phyloP scores from a whole-genome alignment of 148 eudicot genomes.

The Spergularia bocconei region DNA sequence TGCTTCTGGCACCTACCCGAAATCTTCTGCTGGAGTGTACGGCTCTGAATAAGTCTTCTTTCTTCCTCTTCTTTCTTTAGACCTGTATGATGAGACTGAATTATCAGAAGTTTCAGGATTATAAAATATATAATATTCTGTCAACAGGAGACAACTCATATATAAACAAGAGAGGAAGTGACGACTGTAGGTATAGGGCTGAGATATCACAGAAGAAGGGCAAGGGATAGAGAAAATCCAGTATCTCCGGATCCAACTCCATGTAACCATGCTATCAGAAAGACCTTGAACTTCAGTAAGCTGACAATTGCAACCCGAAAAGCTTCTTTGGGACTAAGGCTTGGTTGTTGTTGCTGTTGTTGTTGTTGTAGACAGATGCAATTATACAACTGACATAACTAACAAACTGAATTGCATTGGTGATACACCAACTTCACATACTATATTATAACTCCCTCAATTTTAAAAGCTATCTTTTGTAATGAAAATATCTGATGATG shows the following conservation, averaged over 20 bases:
- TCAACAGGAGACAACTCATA: neutral
- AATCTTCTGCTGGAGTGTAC: constrained; percentile 26
- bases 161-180: neutral
- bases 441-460: neutral
- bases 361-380: neutral
- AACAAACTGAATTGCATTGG: neutral
- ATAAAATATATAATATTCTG: neutral
- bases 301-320: no score
- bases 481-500: neutral
- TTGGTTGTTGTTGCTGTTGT: no score
- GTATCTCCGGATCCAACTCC: neutral
- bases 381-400: neutral
- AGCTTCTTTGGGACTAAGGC: no score
- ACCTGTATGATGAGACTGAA: constrained; percentile 34
- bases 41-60: constrained; percentile 53
- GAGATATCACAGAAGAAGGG: neutral
- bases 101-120: neutral
- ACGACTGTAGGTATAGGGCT: neutral
- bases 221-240: neutral
- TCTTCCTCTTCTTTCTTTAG: constrained; percentile 92
- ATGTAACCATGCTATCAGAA: neutral
- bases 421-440: neutral
- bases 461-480: neutral
- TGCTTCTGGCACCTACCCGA: constrained; percentile 40
- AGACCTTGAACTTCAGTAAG: no score